A percentile compares a stretch with the other conserved stretches of the same genome.
Conservation (phyloP, 257 asterid genomes). For the Nicotiana undulata region DNA sequence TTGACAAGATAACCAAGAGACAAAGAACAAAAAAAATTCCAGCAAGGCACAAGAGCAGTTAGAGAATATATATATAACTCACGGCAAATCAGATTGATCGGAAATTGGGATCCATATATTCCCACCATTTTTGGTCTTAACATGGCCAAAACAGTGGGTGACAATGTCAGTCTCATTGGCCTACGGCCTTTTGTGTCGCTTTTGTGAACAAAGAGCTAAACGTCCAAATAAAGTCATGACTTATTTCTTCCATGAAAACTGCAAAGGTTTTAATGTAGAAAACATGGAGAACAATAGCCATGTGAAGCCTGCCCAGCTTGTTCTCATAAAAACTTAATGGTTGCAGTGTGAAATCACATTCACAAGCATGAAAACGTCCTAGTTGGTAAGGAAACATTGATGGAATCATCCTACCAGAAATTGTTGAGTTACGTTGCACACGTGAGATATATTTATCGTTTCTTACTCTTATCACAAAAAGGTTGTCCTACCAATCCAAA, state of each 20-base stretch:
- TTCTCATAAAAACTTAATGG: not conserved
- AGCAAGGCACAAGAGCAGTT: not conserved
- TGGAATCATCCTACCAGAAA: not conserved
- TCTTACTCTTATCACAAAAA: not conserved
- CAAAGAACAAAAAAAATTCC: not conserved
- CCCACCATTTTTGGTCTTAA: conserved; percentile 1
- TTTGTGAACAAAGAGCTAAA: not conserved
- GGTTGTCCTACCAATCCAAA: not conserved
- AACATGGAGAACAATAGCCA: conserved; percentile 4
- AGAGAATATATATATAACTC: not conserved
- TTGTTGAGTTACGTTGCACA: conserved; percentile 13
- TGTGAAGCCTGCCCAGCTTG: conserved; percentile 17
- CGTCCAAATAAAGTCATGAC: not conserved
- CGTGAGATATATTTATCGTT: conserved; percentile 22
- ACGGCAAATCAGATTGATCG: conserved; percentile 11
- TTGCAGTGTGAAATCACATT: not conserved
- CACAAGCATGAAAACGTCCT: conserved; percentile 15
- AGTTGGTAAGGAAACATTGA: conserved; percentile 55
- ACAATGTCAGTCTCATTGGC: conserved; percentile 19
- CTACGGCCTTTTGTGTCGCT: not conserved
- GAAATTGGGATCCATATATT: conserved; percentile 19
- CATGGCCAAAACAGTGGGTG: conserved; percentile 1
- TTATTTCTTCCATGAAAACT: not conserved
- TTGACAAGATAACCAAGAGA: not conserved
- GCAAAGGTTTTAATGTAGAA: not conserved